Percentiles rank a stretch among this genome's conserved stretches.
Conservation (phyloP, 2,329 filamentous ascomycete genomes). For the Simplicillium sp. region DNA sequence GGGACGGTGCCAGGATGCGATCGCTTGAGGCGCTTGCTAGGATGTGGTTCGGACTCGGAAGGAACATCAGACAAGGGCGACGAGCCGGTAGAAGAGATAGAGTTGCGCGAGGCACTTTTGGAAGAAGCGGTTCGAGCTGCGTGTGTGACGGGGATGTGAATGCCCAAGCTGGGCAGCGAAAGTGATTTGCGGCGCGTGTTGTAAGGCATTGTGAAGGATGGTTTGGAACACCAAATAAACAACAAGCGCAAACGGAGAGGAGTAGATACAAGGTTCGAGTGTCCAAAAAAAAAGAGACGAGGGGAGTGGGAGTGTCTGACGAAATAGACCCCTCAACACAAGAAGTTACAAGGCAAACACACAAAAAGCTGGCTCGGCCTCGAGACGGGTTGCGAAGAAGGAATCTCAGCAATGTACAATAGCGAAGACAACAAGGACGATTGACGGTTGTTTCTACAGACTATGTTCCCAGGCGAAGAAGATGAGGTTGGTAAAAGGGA, state of each 20-base stretch:
- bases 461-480: neutral
- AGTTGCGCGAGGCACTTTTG: constrained; percentile 23
- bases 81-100: constrained; percentile 20
- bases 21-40: constrained; percentile 66
- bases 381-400: neutral
- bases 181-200: constrained; percentile 95
- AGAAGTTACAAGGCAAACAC: too few species aligned
- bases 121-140: constrained; percentile 47
- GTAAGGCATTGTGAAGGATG: constrained; percentile 61
- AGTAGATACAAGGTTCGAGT: neutral
- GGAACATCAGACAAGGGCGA: constrained; percentile 9
- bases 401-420: neutral
- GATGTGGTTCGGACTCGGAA: constrained; percentile 20
- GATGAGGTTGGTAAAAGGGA: constrained; percentile 7
- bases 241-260: constrained; percentile 2
- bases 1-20: constrained; percentile 50
- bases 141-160: constrained; percentile 67
- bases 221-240: constrained; percentile 5
- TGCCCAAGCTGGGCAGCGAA: constrained; percentile 85
- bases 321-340: neutral
- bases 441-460: too few species aligned
- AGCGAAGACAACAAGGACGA: neutral
- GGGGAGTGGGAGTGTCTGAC: constrained; percentile 1
- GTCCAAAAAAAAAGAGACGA: neutral
- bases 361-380: too few species aligned